These are phyloP conservation scores for Hymenoscyphus repandus DNA, from an alignment of 2,329 filamentous ascomycete genomes.

Conservation along the genomic window DNA sequence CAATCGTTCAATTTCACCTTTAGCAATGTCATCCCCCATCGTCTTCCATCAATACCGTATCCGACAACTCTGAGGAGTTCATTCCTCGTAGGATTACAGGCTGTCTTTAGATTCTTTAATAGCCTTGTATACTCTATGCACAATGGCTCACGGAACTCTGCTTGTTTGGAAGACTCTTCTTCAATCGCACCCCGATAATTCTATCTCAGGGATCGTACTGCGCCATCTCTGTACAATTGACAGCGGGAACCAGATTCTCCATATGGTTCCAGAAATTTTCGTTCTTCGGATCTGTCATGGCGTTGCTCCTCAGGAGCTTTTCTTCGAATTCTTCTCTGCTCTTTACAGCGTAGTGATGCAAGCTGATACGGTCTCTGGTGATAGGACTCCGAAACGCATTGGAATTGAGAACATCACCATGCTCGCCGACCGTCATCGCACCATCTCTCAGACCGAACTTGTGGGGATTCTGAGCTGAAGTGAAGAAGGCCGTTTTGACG, in stretches of 20 bases:
- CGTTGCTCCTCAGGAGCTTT: constrained; percentile 24
- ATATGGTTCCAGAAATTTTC: constrained; percentile 25
- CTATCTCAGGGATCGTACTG: not conserved
- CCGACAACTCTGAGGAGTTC: too few species aligned
- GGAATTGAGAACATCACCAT: constrained; percentile 20
- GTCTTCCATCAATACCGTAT: too few species aligned
- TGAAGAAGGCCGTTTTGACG: constrained; percentile 26
- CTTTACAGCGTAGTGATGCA: constrained; percentile 34
- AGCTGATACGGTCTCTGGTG: constrained; percentile 26
- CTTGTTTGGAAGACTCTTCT: too few species aligned
- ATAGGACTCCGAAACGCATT: constrained; percentile 26
- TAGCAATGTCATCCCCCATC: too few species aligned
- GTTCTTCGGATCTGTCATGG: constrained; percentile 22
- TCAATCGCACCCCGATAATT: too few species aligned
- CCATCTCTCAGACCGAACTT: constrained; percentile 20
- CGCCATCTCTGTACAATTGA: not conserved
- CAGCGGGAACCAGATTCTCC: constrained; percentile 11
- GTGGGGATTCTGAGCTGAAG: constrained; percentile 21
- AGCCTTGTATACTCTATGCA: too few species aligned
- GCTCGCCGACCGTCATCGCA: constrained; percentile 26
- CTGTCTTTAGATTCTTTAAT: too few species aligned
- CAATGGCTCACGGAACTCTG: too few species aligned
- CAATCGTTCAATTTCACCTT: too few species aligned
- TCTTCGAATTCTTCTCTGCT: constrained; percentile 31
- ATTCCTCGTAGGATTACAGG: too few species aligned